Evolutionary conservation across 2,329 filamentous ascomycete species (phyloP).

Genomic region (Neurospora sp.): DNA sequence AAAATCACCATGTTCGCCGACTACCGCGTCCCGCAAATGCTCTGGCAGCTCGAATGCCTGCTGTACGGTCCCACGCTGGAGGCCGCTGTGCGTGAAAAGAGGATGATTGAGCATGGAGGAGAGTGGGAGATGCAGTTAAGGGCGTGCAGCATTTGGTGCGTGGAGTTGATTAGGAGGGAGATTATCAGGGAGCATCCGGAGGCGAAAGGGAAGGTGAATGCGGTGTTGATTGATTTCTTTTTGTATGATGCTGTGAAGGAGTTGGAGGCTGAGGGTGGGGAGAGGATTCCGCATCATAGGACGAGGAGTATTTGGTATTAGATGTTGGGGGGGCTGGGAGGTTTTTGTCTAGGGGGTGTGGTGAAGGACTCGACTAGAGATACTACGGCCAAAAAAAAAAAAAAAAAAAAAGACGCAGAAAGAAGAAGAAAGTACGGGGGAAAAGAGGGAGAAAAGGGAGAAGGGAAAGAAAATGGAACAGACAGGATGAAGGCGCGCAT

Average conservation of each 20-base stretch:
- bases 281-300: constrained; percentile 70
- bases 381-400: no score
- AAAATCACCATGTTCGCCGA: constrained; percentile 98
- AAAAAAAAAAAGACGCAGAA: neutral
- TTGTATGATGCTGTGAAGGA: constrained; percentile 92
- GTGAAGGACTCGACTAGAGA: neutral
- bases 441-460: neutral
- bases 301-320: constrained; percentile 95
- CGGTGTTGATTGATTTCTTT: constrained; percentile 94
- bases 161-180: constrained; percentile 77
- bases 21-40: constrained; percentile 90
- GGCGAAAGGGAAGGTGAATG: constrained; percentile 60
- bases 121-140: constrained; percentile 80
- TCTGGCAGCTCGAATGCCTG: constrained; percentile 73
- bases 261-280: constrained; percentile 53
- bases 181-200: constrained; percentile 67
- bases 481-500: neutral
- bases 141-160: constrained; percentile 90
- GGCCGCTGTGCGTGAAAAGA: constrained; percentile 53
- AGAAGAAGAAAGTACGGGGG: neutral
- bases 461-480: neutral
- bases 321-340: constrained; percentile 4
- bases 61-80: constrained; percentile 76
- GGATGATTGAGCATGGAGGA: constrained; percentile 60
- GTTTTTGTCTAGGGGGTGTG: no score